Evolutionary conservation across 169 alveolate genomes (phyloP), one percentile per base, ranked within the genome.

Genomic region (Plasmodium cynomolgi): DNA sequence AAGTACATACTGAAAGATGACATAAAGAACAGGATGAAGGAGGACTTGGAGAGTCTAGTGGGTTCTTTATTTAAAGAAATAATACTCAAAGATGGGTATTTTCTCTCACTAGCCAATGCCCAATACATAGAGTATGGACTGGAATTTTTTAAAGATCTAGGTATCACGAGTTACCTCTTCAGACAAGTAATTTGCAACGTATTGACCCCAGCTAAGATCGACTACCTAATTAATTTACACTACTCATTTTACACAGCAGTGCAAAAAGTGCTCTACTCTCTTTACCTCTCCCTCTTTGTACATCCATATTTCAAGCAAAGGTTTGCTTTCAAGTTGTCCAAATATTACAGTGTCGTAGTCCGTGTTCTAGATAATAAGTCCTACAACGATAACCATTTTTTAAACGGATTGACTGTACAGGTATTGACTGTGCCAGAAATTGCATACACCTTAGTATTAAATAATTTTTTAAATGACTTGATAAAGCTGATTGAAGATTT

Each of bases 271-370:
- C 37, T 90, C 11, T 81, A 90, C 50, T 90, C 94, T 0, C 73
- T 90, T 5, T 90, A 90, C 23, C 54, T 90, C 17, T 90, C 94
- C 44, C 74, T 90, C 31, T 90, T 90, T 47, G 94, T 90, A 5
- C 91, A 90, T 29, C 94, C 94, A 37, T 11, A 81, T 62, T 90
- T 90, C 82, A 90, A 90, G 68, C 91, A 81, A 44, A 39, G 94
- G 31, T 90, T 90, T 90, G 94, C 91, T 1, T 90, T 90, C 34
- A 90, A 90, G 23, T 68, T 90, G 20, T 50, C 91, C 7, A 80
- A 81, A 20, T 83, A 81, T 90, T 90, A 90, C 50, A 71, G 56
- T 68, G 20, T 56, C 0, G 54, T 90, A 13, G 83, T 90, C 3
- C 81, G 91, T 6, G 84, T 81, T 23, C 47, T 41, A 44, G 88